Base-by-base conservation (phyloP, 768 basidiomycete genomes). In the Hydnum rufescens region DNA sequence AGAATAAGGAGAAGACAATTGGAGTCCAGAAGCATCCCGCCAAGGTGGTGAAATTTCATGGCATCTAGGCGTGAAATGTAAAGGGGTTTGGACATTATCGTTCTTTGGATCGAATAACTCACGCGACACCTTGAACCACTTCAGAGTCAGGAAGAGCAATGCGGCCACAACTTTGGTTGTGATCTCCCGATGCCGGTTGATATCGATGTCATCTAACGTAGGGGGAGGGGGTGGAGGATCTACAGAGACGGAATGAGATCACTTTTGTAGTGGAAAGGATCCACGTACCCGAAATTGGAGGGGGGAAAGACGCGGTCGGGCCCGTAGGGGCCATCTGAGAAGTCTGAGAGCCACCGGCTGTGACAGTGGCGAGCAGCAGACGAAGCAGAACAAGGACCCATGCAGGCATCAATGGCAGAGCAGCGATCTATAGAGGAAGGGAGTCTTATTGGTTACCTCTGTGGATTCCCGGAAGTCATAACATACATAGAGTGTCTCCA, bases 71-170 rank as follows among this genome's bases (percentile, higher is more conserved):
- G n/a, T 23, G 23, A 13, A 32, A n/a, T n/a, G n/a, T n/a, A n/a
- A n/a, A n/a, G n/a, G n/a, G n/a, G n/a, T n/a, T 25, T 19, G 26
- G 51, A 36, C 16, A 47, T 30, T 6, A 43, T 39, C 26, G 54
- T 22, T 4, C 13, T 42, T 19, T n/a, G 22, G 36, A 39, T 39
- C 13, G 13, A 39, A 39, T 39, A 30, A 44, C 22, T 5, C 58
- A 96, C 93, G 95, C 49, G 93, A 96, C 23, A 84, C 85, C 66
- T 97, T 97, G 72, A 96, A 93, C 95, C 95, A 99, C 64, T 97
- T 95, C 58, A 99, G 64, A 2, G 84, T 75, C 32, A 96, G 68
- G 3, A 97, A 66, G 26, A 99, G 65, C 53, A 97, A 95, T 1
- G 90, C 93, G 13, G 95, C 96, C 3, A 95, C 87, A 0, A 90